phyloP scores from a whole-genome alignment of 306 rosid species.

The Rubus parviflorus region DNA sequence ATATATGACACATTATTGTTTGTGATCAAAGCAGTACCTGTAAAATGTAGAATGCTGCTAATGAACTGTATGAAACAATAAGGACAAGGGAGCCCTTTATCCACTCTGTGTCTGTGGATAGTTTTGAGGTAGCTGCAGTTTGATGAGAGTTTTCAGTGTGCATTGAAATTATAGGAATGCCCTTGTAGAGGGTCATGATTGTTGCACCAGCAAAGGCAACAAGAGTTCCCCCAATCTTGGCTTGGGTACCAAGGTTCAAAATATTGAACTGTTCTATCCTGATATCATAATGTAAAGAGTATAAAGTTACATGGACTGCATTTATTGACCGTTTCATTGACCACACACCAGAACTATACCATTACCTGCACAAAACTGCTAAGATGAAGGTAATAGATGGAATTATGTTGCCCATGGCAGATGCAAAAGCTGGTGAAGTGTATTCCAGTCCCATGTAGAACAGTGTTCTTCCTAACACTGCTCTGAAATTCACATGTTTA shows the following conservation, averaged over 20 bases:
- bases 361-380: constrained; percentile 29
- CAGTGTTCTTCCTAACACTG: constrained; percentile 20
- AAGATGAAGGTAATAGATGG: constrained; percentile 25
- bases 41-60: constrained; percentile 14
- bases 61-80: not conserved
- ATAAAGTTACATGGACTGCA: not conserved
- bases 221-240: constrained; percentile 27
- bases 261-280: constrained; percentile 23
- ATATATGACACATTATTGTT: not conserved
- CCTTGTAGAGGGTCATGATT: constrained; percentile 32
- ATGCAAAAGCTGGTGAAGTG: constrained; percentile 22
- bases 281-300: not conserved
- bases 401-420: constrained; percentile 20
- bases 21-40: constrained; percentile 15
- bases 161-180: constrained; percentile 2
- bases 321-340: not conserved
- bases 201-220: constrained; percentile 21
- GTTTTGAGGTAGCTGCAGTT: not conserved
- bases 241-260: constrained; percentile 4
- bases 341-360: not conserved
- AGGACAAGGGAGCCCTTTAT: constrained; percentile 27
- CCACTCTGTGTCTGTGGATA: constrained; percentile 5
- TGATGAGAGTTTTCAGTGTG: not conserved
- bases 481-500: constrained; percentile 3
- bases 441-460: constrained; percentile 20